Percentiles rank a stretch among this genome's conserved stretches.
Conservation (phyloP, 2,329 filamentous ascomycete genomes). For the Apiospora arundinis region DNA sequence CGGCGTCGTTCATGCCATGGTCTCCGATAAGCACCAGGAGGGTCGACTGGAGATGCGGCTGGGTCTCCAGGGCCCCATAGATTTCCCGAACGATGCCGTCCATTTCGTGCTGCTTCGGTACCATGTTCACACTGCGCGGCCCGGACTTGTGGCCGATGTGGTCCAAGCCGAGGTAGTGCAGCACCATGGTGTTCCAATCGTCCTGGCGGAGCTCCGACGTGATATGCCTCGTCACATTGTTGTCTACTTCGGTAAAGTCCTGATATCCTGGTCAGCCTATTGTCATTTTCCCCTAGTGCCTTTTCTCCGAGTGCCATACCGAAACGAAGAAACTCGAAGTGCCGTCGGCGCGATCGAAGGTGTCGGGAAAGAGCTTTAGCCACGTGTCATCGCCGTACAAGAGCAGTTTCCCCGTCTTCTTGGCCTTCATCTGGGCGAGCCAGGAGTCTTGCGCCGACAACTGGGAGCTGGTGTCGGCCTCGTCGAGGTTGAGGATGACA, state of each 20-base stretch:
- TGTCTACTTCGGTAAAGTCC: conserved; percentile 98
- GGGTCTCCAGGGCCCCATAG: conserved; percentile 74
- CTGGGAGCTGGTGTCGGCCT: conserved; percentile 89
- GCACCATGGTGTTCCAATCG: conserved; percentile 92
- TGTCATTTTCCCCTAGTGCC: conserved; percentile 29
- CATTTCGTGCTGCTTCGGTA: conserved; percentile 94
- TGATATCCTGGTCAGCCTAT: conserved; percentile 44
- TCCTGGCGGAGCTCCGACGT: conserved; percentile 73
- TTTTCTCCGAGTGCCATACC: conserved; percentile 54
- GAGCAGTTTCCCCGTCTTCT: conserved; percentile 74
- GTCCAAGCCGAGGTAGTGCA: conserved; percentile 95
- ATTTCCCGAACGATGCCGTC: conserved; percentile 79
- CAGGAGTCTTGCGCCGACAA: conserved; percentile 92
- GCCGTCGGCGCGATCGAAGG: conserved; percentile 86
- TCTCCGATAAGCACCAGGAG: conserved; percentile 89
- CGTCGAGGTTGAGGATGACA: conserved; percentile 94
- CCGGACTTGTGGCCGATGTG: conserved; percentile 98
- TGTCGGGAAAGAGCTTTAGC: conserved; percentile 92
- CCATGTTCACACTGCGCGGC: conserved; percentile 86
- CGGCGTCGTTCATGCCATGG: conserved; percentile 99
- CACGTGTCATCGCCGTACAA: conserved; percentile 99
- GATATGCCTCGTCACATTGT: conserved; percentile 94
- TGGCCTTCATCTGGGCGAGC: conserved; percentile 89
- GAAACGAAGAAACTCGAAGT: conserved; percentile 99
- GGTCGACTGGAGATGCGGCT: conserved; percentile 76